phyloP scores from a whole-genome alignment of 495 filamentous ascomycete species.

The Haplographium delicatum region DNA sequence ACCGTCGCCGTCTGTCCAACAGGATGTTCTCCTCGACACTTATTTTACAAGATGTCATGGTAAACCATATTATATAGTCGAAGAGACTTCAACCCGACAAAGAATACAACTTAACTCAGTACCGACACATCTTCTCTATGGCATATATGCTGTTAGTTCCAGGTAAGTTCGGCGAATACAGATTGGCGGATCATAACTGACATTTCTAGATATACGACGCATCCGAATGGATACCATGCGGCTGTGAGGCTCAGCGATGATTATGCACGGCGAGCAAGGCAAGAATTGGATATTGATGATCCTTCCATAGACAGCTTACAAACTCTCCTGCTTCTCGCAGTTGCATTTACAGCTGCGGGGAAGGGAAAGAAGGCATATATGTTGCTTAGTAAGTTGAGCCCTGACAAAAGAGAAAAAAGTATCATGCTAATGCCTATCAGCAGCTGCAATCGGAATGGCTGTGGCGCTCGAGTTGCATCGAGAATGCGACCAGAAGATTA shows the following conservation, averaged over 20 bases:
- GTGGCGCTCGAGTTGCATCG: slow-evolving; percentile 73
- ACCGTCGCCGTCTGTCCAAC: slow-evolving; percentile 33
- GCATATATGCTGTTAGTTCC: slow-evolving; percentile 67
- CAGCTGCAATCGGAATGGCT: slow-evolving; percentile 74
- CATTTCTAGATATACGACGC: slow-evolving; percentile 54
- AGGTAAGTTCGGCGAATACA: slow-evolving; percentile 42
- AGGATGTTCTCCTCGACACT: slow-evolving; percentile 62
- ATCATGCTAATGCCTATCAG: slow-evolving; percentile 36
- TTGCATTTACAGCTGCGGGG: slow-evolving; percentile 69
- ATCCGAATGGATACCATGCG: slow-evolving; percentile 54
- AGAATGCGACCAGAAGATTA: slow-evolving; percentile 53
- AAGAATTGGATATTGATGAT: slow-evolving; percentile 69
- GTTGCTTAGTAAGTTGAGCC: slow-evolving; percentile 57
- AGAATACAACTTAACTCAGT: slow-evolving; percentile 60
- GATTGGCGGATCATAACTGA: slow-evolving; percentile 14
- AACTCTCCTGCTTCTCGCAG: slow-evolving; percentile 67
- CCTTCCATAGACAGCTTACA: slow-evolving; percentile 73
- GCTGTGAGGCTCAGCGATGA: slow-evolving; percentile 55
- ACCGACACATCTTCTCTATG: slow-evolving; percentile 56
- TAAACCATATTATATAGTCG: slow-evolving; percentile 72
- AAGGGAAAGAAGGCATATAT: slow-evolving; percentile 82
- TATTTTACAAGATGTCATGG: slow-evolving; percentile 74
- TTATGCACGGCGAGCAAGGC: slow-evolving; percentile 59
- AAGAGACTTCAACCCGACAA: slow-evolving; percentile 66
- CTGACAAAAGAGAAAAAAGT: not conserved